Evolutionary conservation across 768 basidiomycete species (phyloP).

Genomic region (Tubosaeta brunneosetosa): DNA sequence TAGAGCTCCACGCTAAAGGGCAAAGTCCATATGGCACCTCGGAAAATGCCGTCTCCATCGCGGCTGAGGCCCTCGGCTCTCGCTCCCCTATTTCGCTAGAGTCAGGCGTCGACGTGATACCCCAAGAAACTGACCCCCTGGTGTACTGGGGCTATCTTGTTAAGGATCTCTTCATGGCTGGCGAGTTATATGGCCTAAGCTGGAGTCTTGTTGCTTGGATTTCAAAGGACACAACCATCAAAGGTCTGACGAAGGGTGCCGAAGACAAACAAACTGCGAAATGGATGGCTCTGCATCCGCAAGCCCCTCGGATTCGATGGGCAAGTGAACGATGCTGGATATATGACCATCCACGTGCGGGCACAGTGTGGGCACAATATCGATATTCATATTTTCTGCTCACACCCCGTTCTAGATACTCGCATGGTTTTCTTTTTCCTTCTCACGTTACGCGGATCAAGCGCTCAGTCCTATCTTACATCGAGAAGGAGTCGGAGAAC

Average conservation of each 20-base stretch:
- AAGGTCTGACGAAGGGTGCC: slow-evolving; percentile 65
- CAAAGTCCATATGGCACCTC: slow-evolving; percentile 23
- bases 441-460: slow-evolving; percentile 74
- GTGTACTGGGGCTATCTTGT: slow-evolving; percentile 90
- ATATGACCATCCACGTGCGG: slow-evolving; percentile 93
- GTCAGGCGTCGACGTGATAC: not conserved
- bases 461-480: slow-evolving; percentile 46
- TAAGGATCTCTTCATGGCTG: slow-evolving; percentile 92
- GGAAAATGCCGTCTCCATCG: slow-evolving; percentile 6
- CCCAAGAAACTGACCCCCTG: slow-evolving; percentile 45
- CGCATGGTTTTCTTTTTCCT: slow-evolving; percentile 94
- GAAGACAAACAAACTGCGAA: slow-evolving; percentile 93
- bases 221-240: slow-evolving; percentile 66
- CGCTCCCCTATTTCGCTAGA: not conserved
- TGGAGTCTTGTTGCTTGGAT: slow-evolving; percentile 87
- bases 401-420: slow-evolving; percentile 53
- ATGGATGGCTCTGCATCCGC: slow-evolving; percentile 89
- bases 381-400: not conserved
- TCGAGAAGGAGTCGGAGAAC: slow-evolving; percentile 42
- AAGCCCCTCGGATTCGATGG: slow-evolving; percentile 78
- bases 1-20: slow-evolving; percentile 57
- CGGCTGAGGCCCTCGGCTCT: not conserved
- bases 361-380: slow-evolving; percentile 70
- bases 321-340: slow-evolving; percentile 93
- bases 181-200: slow-evolving; percentile 87